Evolutionary conservation across 2,329 filamentous ascomycete genomes (phyloP).

Genomic region (Colletotrichum plurivorum): DNA sequence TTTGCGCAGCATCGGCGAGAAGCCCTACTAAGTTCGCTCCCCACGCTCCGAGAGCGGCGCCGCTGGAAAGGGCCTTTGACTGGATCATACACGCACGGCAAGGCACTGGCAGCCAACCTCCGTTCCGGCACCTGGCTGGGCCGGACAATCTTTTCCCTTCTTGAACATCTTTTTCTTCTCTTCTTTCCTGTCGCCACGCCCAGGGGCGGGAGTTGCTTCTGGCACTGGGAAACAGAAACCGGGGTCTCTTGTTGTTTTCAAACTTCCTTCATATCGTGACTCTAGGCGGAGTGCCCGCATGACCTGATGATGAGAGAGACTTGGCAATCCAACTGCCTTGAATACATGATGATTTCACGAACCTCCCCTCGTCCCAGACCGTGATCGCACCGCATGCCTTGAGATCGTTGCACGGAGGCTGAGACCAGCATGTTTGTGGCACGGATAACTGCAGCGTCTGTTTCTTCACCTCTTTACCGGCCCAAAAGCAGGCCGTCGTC

Average conservation of each 20-base stretch:
- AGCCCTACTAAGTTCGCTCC: slow-evolving; percentile 45
- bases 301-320: slow-evolving; percentile 32
- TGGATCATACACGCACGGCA: slow-evolving; percentile 22
- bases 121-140: slow-evolving; percentile 19
- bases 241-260: background rate
- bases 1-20: slow-evolving; percentile 44
- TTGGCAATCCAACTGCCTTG: slow-evolving; percentile 7
- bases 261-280: background rate
- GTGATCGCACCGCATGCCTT: background rate
- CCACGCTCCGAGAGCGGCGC: background rate
- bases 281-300: background rate
- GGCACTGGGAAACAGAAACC: background rate
- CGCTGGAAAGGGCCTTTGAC: slow-evolving; percentile 24
- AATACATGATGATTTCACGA: slow-evolving; percentile 7
- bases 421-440: too few relatives aligned
- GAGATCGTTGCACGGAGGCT: background rate
- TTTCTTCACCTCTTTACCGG: too few relatives aligned
- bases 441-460: too few relatives aligned
- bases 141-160: slow-evolving; percentile 18
- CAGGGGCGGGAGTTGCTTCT: too few relatives aligned
- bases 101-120: background rate
- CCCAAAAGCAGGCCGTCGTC: too few relatives aligned
- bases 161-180: slow-evolving; percentile 28
- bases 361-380: background rate
- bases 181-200: background rate